Evolutionary conservation across 495 filamentous ascomycete species (phyloP).

Genomic region (Astrothelium macrocarpum): DNA sequence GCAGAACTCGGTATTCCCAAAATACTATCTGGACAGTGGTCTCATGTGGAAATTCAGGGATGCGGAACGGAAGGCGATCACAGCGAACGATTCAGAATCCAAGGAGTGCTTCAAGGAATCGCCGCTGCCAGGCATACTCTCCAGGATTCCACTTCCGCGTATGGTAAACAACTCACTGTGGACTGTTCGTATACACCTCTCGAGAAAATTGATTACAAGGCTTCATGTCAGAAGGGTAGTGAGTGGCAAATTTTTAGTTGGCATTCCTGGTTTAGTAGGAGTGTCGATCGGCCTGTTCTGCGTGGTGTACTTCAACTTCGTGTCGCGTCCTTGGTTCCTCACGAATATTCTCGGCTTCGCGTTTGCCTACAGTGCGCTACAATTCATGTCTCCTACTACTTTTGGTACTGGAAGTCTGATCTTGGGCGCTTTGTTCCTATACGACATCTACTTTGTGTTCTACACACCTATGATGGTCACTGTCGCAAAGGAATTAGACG

Average conservation of each 20-base stretch:
- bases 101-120: slow-evolving; percentile 25
- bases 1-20: slow-evolving; percentile 65
- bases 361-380: slow-evolving; percentile 72
- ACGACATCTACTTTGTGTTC: slow-evolving; percentile 96
- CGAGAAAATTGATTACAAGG: slow-evolving; percentile 41
- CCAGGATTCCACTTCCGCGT: slow-evolving; percentile 34
- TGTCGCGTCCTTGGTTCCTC: slow-evolving; percentile 64
- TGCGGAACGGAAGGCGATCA: slow-evolving; percentile 20
- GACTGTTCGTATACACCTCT: slow-evolving; percentile 37
- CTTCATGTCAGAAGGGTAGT: slow-evolving; percentile 38
- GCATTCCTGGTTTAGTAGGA: slow-evolving; percentile 50
- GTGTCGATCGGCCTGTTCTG: slow-evolving; percentile 47
- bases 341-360: slow-evolving; percentile 82
- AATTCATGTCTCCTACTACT: slow-evolving; percentile 82
- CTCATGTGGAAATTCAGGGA: slow-evolving; percentile 33
- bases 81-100: slow-evolving; percentile 9
- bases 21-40: slow-evolving; percentile 41
- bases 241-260: slow-evolving; percentile 38
- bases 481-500: slow-evolving; percentile 80
- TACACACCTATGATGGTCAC: slow-evolving; percentile 97
- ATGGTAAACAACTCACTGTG: slow-evolving; percentile 35
- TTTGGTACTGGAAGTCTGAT: slow-evolving; percentile 75
- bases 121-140: slow-evolving; percentile 45
- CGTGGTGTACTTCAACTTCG: slow-evolving; percentile 59
- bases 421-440: slow-evolving; percentile 72